Conservation (phyloP, 352 stramenopile genomes). For the Pythium phragmitis region DNA sequence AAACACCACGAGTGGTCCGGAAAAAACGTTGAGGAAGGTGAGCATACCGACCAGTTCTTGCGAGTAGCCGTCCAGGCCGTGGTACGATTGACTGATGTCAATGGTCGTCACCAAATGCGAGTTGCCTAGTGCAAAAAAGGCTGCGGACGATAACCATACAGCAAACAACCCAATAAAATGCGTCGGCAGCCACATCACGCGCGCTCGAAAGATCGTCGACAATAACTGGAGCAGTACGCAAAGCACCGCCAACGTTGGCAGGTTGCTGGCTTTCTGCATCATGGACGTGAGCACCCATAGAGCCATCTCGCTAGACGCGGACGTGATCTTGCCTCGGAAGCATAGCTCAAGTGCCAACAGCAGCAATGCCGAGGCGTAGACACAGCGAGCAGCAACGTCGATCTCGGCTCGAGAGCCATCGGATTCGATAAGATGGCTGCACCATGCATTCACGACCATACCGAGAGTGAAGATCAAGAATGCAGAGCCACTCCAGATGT, state of each 20-base stretch:
- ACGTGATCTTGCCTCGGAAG: conserved; percentile 16
- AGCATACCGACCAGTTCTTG: conserved; percentile 76
- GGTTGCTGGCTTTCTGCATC: conserved; percentile 57
- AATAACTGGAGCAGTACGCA: conserved; percentile 41
- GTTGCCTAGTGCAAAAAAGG: conserved; percentile 87
- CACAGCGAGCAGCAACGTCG: conserved; percentile 35
- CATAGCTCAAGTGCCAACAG: conserved; percentile 20
- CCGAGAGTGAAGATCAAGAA: conserved; percentile 31
- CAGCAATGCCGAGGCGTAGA: conserved; percentile 39
- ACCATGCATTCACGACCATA: conserved; percentile 27
- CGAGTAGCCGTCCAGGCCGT: conserved; percentile 74
- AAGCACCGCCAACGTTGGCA: conserved; percentile 59
- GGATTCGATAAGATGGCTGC: conserved; percentile 5
- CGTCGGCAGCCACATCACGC: not conserved
- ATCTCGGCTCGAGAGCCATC: not conserved
- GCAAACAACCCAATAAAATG: conserved; percentile 11
- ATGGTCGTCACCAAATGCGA: conserved; percentile 89
- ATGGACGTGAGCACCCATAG: conserved; percentile 62
- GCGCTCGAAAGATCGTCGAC: not conserved
- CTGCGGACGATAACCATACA: conserved; percentile 46
- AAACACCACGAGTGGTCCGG: conserved; percentile 67
- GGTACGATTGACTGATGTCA: conserved; percentile 88
- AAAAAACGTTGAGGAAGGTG: conserved; percentile 77
- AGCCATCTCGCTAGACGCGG: conserved; percentile 40
- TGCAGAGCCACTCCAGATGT: not conserved